Base-by-base conservation (phyloP, 2,329 filamentous ascomycete species). In the Aureobasidium pullulans region DNA sequence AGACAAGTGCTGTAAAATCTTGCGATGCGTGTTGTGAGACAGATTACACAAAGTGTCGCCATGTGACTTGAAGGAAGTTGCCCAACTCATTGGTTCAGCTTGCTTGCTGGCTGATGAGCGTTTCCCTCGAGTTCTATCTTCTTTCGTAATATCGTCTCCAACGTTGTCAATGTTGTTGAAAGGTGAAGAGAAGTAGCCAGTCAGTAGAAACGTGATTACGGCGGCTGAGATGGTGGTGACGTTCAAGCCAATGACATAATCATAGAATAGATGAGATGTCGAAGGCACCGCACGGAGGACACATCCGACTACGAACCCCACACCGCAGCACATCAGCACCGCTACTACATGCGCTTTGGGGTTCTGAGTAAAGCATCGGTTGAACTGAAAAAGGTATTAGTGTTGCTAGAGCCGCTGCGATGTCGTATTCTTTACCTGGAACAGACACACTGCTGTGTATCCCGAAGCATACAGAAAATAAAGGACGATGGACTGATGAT, bases 401-500 rank as follows among this genome's bases (percentile, higher is more conserved):
- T 34, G 8, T 10, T 31, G 32, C 19, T 36, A 39, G 34, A 6
- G 28, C 39, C 11, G n/a, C 13, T 10, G 44, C 23, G 6, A 46
- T 10, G 43, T 15, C 13, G 4, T 28, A 13, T 15, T 8, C 5
- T 19, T 13, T 44, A 59, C 57, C 57, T 59, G 62, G 53, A 61
- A 63, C n/a, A 63, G 31, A 13, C 59, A 56, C 10, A 60, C 62
- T 29, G 57, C 60, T 28, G 62, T 63, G 44, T 63, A 63, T 10
- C 60, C 60, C 19, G 57, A 40, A 13, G 57, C 46, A 48, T 61
- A 61, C 28, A 52, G 23, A 36, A 61, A 60, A 52, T 61, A 63
- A 11, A 63, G 31, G 32, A 61, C 60, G 10, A 63, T 42, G 2
- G 56, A 48, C 40, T 47, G 37, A 16, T 53, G 48, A 8, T 62